These are phyloP conservation scores for Aspergillus viridinutans DNA, from an alignment of 2,329 filamentous ascomycete genomes.

Conservation along the genomic window DNA sequence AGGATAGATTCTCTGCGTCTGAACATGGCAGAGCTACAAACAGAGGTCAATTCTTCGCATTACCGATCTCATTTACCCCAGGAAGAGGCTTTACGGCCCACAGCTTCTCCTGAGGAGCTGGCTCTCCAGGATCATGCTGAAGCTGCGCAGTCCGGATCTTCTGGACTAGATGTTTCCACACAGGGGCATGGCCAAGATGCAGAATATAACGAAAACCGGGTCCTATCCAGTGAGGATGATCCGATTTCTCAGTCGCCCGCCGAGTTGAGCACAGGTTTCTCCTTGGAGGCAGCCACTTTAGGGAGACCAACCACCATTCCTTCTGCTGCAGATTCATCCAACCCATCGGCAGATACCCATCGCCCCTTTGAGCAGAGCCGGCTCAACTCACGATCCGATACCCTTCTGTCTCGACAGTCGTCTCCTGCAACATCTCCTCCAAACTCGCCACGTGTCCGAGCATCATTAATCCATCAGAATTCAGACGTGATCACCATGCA, in stretches of 20 bases:
- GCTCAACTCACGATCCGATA: constrained; percentile 36
- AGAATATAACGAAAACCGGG: constrained; percentile 16
- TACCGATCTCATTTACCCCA: constrained; percentile 9
- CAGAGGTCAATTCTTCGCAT: constrained; percentile 22
- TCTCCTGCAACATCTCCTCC: constrained; percentile 40
- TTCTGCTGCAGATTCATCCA: constrained; percentile 9
- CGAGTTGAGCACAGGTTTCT: constrained; percentile 32
- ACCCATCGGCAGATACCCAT: constrained; percentile 8
- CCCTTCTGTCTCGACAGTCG: constrained; percentile 37
- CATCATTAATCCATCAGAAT: constrained; percentile 41
- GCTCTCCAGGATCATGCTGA: constrained; percentile 12
- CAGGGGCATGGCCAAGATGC: constrained; percentile 13
- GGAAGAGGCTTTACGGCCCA: constrained; percentile 9
- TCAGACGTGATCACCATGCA: constrained; percentile 44
- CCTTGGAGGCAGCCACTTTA: constrained; percentile 25
- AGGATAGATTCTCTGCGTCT: constrained; percentile 26
- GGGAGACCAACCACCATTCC: constrained; percentile 18
- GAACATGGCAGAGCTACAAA: constrained; percentile 29
- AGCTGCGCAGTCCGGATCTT: constrained; percentile 7
- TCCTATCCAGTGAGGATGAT: constrained; percentile 31
- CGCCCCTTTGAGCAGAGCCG: constrained; percentile 13
- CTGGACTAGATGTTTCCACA: constrained; percentile 9
- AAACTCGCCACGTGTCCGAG: constrained; percentile 39
- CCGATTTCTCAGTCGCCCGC: constrained; percentile 38
- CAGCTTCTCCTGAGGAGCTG: constrained; percentile 14